phyloP scores from a whole-genome alignment of 2,329 filamentous ascomycete genomes.

The Epichloe bromicola region DNA sequence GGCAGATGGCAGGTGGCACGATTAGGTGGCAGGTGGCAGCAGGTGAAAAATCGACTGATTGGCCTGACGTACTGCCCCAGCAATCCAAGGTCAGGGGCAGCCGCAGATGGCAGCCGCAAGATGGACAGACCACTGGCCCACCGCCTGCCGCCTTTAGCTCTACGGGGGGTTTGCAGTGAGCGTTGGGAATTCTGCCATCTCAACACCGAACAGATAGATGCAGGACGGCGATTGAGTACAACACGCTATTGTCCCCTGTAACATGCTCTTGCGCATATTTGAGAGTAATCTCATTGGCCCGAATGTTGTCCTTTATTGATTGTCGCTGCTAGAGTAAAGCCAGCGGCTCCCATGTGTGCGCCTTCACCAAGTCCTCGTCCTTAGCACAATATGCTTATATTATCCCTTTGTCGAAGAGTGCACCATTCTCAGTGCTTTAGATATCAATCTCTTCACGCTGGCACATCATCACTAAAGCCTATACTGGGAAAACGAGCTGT shows the following conservation, averaged over 20 bases:
- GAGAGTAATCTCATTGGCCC: not conserved
- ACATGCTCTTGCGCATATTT: not conserved
- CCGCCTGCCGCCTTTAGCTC: not conserved
- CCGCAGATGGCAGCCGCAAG: not conserved
- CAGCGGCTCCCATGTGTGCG: not conserved
- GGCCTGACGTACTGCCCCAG: not conserved
- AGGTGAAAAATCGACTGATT: slow-evolving; percentile 4
- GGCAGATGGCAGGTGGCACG: not conserved
- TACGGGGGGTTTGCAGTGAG: not conserved
- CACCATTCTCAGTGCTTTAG: not conserved
- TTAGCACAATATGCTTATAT: slow-evolving; percentile 7
- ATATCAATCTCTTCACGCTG: not conserved
- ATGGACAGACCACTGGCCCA: not conserved
- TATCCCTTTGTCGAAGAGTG: slow-evolving; percentile 6
- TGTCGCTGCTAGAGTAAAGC: not conserved
- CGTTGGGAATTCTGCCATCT: not conserved
- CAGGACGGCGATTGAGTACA: not conserved
- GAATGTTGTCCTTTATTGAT: not conserved
- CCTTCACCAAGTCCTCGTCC: not conserved
- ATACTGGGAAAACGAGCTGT: not conserved
- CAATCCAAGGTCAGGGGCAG: not conserved
- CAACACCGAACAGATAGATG: not conserved
- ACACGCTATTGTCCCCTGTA: not conserved
- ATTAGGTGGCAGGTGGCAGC: no score
- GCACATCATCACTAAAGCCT: not conserved